Evolutionary conservation across 2,329 filamentous ascomycete species (phyloP), one percentile per base, ranked within the genome.

Genomic region (Trichoderma simmonsii): DNA sequence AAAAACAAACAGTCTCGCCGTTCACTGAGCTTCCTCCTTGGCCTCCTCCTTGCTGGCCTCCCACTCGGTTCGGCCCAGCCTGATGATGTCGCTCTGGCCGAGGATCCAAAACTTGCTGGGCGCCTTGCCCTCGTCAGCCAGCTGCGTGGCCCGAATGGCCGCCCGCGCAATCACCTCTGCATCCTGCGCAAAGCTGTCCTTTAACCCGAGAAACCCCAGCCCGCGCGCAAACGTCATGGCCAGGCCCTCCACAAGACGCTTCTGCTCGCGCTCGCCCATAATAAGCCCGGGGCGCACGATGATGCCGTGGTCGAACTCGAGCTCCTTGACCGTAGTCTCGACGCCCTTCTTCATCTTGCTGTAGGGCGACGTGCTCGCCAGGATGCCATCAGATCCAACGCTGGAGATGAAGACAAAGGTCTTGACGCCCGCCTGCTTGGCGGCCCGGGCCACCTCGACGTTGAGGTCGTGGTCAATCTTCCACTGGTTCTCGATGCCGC

Each of bases 401-500:
- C 87, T 86, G 0, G 92, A 94, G 71, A 97, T 86, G 74, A 97
- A 90, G 26, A 98, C 90, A 78, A 92, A 97, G 2, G 91, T 91
- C 75, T 89, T 89, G 12, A 89, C 87, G 43, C 93, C 93, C 1
- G 90, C 89, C 4, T 86, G 87, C 78, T 91, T 93, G 57, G 95
- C 93, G 0, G 92, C 90, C 73, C 88, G 87, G 4, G 93, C 94
- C 28, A 97, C 86, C 75, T 91, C 90, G 63, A 97, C 81, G 81
- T 97, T 97, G 59, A 97, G 85, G 78, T 96, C 94, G 79, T 94
- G 89, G 83, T 98, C 95, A 75, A 98, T 93, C 79, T 93, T 92
- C 83, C 93, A 92, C 83, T 98, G 95, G 73, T 91, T 90, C 32
- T 90, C 91, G 75, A 97, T 83, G 71, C 92, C 86, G 73, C 95